Base-by-base conservation (phyloP, 208 protist genomes). In the Histomonas meleagridis region DNA sequence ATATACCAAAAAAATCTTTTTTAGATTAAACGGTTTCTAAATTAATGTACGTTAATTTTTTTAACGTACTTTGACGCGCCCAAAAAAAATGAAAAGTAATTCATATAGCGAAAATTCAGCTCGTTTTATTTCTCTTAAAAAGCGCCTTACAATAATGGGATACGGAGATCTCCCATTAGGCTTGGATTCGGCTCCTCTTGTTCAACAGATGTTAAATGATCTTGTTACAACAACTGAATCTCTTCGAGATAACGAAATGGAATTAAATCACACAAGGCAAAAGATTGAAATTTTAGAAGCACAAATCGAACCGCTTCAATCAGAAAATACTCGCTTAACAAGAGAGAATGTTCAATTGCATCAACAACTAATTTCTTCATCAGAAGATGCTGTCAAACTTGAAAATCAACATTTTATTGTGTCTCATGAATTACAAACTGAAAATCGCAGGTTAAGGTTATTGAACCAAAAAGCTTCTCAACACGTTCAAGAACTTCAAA, bases 341-440 rank as follows among this genome's bases (percentile, higher is more conserved):
- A 51, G 76, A 55, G 76, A 86, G 26, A 86, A 86, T 86, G 46
- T 46, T 51, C 76, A 86, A 48, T 46, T 86, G 51, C 76, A 86
- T 86, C 76, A 86, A 49, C 76, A 51, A 1, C 46, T 86, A 21
- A 86, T 86, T 38, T n/a, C 32, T 14, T 51, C 76, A 55, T 51
- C 43, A 86, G 76, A 86, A 55, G 76, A 86, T 43, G 7, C 46
- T 9, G n/a, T 43, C 0, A 86, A 43, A 46, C 76, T 51, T 9
- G 76, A 86, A 23, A 86, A 86, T 49, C 76, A 86, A 35, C 46
- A 51, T 86, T 86, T 46, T 55, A 43, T 40, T 43, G 23, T 26
- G 26, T 32, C 76, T 23, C 55, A 57, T 86, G 76, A 86, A 55
- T 28, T 86, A 16, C 43, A 86, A 12, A 48, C 23, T 32, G 76